Evolutionary conservation across 768 basidiomycete genomes (phyloP), one percentile per base, ranked within the genome.

Genomic region (Agaricus blazei): DNA sequence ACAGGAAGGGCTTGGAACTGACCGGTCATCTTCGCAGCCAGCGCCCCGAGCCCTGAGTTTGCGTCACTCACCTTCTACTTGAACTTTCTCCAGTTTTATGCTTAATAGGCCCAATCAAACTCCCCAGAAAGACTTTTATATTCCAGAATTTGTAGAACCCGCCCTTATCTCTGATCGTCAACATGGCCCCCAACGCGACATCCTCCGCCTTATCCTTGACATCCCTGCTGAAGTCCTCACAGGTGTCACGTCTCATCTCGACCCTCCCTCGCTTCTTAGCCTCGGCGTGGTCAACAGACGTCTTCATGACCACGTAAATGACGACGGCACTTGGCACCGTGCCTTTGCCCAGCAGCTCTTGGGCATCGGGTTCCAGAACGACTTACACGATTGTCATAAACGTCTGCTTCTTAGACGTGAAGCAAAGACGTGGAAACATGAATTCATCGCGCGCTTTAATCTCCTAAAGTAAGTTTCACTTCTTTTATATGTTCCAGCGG

Each of bases 251-350:
- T 77, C 87, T 8, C 82, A 83, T 67, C 82, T 92, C 52, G 75
- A 82, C 62, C 88, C 88, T 0, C 75, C 72, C 1, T 75, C 81
- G 3, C 79, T 93, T 34, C 65, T 83, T 43, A 69, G 77, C 1
- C 80, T 93, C 60, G 75, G 76, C 23, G 65, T 69, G 60, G 81
- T 84, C 57, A 78, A 76, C 68, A 71, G 66, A 46, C 64, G 63
- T 56, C 74, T 90, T 54, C 74, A 77, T 64, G 72, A 77, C 59
- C 89, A 90, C 76, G 71, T 90, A 76, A 78, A 78, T 52, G 78
- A 88, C 62, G 90, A 93, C 57, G 84, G 81, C 63, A 91, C 88
- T 36, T 93, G 90, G 90, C 76, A 80, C 49, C 74, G 82, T 23
- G 90, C 91, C 28, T 90, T 89, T 67, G 71, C 83, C 58, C 79